Evolutionary conservation across 2,329 filamentous ascomycete species (phyloP), one percentile per base, ranked within the genome.

Genomic region (Colletotrichum chlorophyti): DNA sequence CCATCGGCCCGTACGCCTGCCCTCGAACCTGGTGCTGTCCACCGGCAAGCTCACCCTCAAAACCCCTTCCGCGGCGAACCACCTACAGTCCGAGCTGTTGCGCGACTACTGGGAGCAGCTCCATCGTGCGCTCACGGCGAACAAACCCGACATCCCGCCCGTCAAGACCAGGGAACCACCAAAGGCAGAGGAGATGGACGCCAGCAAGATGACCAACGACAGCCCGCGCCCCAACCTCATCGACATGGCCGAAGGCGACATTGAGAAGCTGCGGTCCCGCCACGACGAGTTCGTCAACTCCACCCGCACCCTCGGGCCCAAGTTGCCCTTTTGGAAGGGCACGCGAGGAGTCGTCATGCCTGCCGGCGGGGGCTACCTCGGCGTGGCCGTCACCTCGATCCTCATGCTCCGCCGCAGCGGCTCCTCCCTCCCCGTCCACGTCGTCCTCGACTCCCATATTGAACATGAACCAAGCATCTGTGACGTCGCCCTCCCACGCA

Each of bases 371-470:
- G 66, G 70, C 10, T 80, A 82, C 64, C 72, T 83, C 42, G 79
- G 80, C 1, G 74, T 81, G 8, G 78, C 81, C 45, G 63, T 84
- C 15, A 76, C 79, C 4, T 78, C 80, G 3, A 68, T 84, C 17
- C 75, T 79, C 10, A 81, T 83, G 76, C 72, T 83, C 21, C 79
- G 82, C 11, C 76, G 76, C 38, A 74, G 75, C 7, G 81, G 81
- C 19, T 82, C 79, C 26, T 73, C 66, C 4, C 68, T 84, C 8
- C 82, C 82, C 1, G 76, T 83, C 4, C 66, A 74, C 53, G 63
- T 76, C 11, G 71, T 75, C 34, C 59, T 76, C 52, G 71, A 74
- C 59, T 60, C 65, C n/a, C 48, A 66, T 15, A 52, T 57, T 14
- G 70, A 72, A 32, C 72, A 69, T 63, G 65, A 71, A 47, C 58